Conservation (phyloP, 2,329 filamentous ascomycete species). For the Penicillium digitatum region DNA sequence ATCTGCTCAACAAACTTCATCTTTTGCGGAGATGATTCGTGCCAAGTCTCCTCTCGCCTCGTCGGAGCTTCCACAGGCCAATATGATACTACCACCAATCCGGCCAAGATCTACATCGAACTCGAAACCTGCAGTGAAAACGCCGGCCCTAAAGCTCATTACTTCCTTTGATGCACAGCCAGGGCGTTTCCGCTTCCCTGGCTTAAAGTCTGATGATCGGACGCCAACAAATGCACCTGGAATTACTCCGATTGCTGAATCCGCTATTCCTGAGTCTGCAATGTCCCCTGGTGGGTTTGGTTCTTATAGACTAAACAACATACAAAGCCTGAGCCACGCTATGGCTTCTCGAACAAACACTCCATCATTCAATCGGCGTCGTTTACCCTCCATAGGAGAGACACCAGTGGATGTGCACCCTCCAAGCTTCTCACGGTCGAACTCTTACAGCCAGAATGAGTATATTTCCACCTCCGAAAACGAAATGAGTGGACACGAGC, state of each 20-base stretch:
- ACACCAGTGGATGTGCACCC: conserved; percentile 53
- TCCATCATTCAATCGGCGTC: conserved; percentile 58
- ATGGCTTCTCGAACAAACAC: conserved; percentile 62
- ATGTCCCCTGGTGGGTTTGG: conserved; percentile 65
- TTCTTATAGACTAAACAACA: conserved; percentile 53
- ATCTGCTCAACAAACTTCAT: conserved; percentile 61
- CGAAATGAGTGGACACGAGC: conserved; percentile 25
- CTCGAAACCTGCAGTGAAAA: conserved; percentile 63
- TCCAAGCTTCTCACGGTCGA: conserved; percentile 40
- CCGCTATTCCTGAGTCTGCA: conserved; percentile 58
- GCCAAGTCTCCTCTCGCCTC: conserved; percentile 42
- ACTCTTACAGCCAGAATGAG: conserved; percentile 42
- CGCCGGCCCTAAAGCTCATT: conserved; percentile 82
- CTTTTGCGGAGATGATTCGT: conserved; percentile 35
- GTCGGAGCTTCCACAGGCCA: conserved; percentile 55
- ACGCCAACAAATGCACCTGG: conserved; percentile 74
- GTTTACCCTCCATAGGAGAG: conserved; percentile 76
- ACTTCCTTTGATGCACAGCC: conserved; percentile 67
- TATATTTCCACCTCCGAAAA: conserved; percentile 49
- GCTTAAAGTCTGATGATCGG: conserved; percentile 51
- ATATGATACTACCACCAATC: conserved; percentile 21
- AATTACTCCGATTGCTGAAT: conserved; percentile 83
- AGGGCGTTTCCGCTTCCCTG: conserved; percentile 60
- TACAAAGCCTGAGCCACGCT: conserved; percentile 66
- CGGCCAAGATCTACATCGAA: conserved; percentile 49